Evolutionary conservation across 257 asterid species (phyloP).

Genomic region (Solanum chilense): DNA sequence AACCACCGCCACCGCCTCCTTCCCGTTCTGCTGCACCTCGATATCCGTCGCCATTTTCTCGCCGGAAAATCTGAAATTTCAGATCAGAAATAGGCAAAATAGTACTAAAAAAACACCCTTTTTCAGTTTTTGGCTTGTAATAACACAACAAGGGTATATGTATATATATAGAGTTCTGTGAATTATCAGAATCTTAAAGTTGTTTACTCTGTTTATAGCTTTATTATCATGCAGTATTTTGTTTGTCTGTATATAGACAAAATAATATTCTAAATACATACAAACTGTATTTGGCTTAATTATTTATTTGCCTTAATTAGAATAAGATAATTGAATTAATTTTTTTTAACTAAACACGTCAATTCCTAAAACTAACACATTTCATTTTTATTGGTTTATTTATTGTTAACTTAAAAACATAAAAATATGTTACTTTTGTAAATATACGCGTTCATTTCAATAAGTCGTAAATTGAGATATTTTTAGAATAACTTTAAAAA

Average conservation of each 20-base stretch:
- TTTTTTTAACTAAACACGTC: background rate
- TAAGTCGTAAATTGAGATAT: background rate
- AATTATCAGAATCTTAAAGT: background rate
- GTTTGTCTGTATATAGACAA: background rate
- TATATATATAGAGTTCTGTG: background rate
- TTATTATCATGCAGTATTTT: background rate
- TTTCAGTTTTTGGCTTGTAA: background rate
- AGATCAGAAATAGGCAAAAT: background rate
- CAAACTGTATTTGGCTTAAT: background rate
- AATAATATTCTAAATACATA: background rate
- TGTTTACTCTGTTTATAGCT: background rate
- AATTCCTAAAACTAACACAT: background rate
- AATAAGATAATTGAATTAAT: background rate
- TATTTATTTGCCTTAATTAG: background rate
- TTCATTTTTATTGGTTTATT: background rate
- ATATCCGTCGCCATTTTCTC: slow-evolving; percentile 45
- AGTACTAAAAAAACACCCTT: background rate
- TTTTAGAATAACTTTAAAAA: too few relatives aligned
- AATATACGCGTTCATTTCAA: too few relatives aligned
- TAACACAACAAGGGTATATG: background rate
- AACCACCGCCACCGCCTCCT: slow-evolving; percentile 13
- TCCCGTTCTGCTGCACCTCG: slow-evolving; percentile 20
- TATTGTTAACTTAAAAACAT: too few relatives aligned
- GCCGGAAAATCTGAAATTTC: background rate
- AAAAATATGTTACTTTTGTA: too few relatives aligned